A percentile compares a stretch with the other conserved stretches of the same genome.
phyloP scores from a whole-genome alignment of 805 yeast species.

The Metschnikowia proteae region DNA sequence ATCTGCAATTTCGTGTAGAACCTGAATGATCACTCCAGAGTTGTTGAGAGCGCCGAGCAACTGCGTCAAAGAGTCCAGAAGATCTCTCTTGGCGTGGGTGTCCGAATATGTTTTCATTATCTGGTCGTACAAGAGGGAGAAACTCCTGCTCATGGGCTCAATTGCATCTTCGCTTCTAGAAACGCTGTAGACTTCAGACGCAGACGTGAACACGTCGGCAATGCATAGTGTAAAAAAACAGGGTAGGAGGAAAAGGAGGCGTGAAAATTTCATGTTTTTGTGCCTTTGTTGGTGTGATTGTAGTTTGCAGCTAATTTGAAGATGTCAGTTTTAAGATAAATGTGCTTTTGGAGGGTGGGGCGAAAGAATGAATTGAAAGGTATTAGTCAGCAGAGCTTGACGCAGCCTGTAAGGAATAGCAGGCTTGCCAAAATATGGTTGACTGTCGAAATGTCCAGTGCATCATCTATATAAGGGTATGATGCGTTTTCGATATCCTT shows the following conservation, averaged over 20 bases:
- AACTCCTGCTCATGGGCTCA: slow-evolving; percentile 14
- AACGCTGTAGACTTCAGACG: slow-evolving; percentile 3
- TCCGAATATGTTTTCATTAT: background rate
- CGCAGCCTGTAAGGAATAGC: background rate
- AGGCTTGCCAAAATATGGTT: background rate
- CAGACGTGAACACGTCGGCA: slow-evolving; percentile 7
- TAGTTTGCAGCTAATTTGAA: background rate
- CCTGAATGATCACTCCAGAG: slow-evolving; percentile 24
- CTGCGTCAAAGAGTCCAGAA: slow-evolving; percentile 8
- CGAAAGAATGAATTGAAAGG: background rate
- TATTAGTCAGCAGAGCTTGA: background rate
- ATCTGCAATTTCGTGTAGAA: slow-evolving; percentile 29
- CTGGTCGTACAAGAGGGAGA: slow-evolving; percentile 7
- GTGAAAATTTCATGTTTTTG: slow-evolving; percentile 7
- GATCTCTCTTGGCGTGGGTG: slow-evolving; percentile 9
- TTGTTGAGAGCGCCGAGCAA: slow-evolving; percentile 20
- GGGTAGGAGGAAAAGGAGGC: slow-evolving; percentile 6
- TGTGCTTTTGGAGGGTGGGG: background rate
- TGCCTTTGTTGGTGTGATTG: background rate
- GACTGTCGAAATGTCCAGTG: background rate
- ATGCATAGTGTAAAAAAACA: slow-evolving; percentile 4
- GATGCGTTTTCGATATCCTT: slow-evolving; percentile 1
- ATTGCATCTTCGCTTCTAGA: background rate
- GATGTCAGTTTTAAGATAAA: background rate
- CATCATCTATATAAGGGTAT: slow-evolving; percentile 4